Evolutionary conservation across 140 eudicot species (phyloP).

Genomic region (Stevia rebaudiana): DNA sequence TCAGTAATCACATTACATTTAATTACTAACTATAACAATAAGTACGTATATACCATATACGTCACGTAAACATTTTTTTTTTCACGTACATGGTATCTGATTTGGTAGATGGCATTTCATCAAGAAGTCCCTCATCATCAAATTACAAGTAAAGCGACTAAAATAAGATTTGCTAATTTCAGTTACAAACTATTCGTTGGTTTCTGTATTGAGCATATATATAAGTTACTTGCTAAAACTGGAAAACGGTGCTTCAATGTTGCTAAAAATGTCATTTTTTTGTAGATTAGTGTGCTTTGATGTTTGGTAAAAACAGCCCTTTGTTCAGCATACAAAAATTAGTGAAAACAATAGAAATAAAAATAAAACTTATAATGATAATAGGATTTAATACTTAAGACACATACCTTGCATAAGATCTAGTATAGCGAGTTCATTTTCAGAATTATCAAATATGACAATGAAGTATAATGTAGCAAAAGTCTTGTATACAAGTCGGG

Average conservation of each 20-base stretch:
- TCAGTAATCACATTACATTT: not conserved
- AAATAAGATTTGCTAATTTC: not conserved
- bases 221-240: not conserved
- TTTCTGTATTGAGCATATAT: not conserved
- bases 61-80: not conserved
- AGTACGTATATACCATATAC: too few relatives aligned
- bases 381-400: not conserved
- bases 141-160: not conserved
- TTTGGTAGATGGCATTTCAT: not conserved
- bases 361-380: not conserved
- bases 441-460: constrained; percentile 60
- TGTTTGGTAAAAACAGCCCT: not conserved
- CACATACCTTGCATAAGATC: constrained; percentile 68
- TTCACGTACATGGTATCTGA: not conserved
- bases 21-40: not conserved
- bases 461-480: constrained; percentile 67
- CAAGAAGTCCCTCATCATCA: not conserved
- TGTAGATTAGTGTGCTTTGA: not conserved
- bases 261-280: not conserved
- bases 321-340: not conserved
- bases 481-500: constrained; percentile 67
- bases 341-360: not conserved
- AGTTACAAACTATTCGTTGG: not conserved
- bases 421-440: constrained; percentile 68
- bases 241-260: too few relatives aligned